phyloP scores from a whole-genome alignment of 2,329 filamentous ascomycete species.

The Pseudocercospora fuligena region DNA sequence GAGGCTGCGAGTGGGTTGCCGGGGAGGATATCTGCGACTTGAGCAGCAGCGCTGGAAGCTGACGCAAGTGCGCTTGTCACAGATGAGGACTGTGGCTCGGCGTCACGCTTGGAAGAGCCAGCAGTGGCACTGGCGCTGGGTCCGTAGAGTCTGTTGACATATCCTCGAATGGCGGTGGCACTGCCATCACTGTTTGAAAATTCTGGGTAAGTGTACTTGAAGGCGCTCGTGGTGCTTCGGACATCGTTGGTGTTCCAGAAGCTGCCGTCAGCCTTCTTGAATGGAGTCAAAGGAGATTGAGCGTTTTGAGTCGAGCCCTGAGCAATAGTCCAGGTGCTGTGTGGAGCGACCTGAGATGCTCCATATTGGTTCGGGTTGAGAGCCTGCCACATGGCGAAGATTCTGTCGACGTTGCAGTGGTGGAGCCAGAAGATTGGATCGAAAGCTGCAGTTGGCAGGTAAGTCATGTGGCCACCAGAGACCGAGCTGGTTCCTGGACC shows the following conservation, averaged over 20 bases:
- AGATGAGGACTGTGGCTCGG: slow-evolving; percentile 16
- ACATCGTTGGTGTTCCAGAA: slow-evolving; percentile 72
- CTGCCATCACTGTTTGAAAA: slow-evolving; percentile 51
- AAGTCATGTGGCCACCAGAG: slow-evolving; percentile 40
- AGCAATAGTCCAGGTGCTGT: slow-evolving; percentile 39
- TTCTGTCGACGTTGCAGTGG: slow-evolving; percentile 42
- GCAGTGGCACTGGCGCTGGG: slow-evolving; percentile 40
- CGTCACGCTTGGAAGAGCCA: slow-evolving; percentile 36
- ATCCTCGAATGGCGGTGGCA: slow-evolving; percentile 49
- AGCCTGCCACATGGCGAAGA: slow-evolving; percentile 42
- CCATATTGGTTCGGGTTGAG: slow-evolving; percentile 35
- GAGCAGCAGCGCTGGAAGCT: background rate
- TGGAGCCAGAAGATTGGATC: slow-evolving; percentile 44
- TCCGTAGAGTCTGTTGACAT: slow-evolving; percentile 63
- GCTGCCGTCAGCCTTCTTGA: slow-evolving; percentile 62
- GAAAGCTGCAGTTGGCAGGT: slow-evolving; percentile 37
- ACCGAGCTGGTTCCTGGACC: slow-evolving; percentile 26
- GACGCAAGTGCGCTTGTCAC: background rate
- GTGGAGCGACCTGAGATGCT: slow-evolving; percentile 32
- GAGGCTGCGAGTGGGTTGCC: slow-evolving; percentile 37
- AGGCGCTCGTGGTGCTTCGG: slow-evolving; percentile 59
- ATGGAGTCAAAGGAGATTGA: slow-evolving; percentile 58
- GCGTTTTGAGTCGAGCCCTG: slow-evolving; percentile 30
- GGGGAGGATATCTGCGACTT: slow-evolving; percentile 18
- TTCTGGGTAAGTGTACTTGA: slow-evolving; percentile 78